Evolutionary conservation across 106 monocot species (phyloP).

Genomic region (Acanthochlamys bracteata): DNA sequence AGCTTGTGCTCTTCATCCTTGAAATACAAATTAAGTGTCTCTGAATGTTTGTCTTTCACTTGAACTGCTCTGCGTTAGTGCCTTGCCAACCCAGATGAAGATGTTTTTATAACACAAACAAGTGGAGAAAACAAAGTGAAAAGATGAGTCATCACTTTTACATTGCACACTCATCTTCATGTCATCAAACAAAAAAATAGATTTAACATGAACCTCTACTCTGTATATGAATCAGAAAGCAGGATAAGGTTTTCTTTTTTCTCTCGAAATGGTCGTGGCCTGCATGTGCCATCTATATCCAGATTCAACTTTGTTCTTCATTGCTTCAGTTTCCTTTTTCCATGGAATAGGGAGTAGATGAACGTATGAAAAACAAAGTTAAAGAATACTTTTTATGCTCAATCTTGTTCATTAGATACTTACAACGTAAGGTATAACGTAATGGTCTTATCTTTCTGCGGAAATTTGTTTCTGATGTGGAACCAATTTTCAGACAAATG

Average conservation of each 20-base stretch:
- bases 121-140: not conserved
- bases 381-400: too few relatives aligned
- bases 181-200: slow-evolving; percentile 4
- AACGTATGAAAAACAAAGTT: too few relatives aligned
- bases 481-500: too few relatives aligned
- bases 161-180: slow-evolving; percentile 8
- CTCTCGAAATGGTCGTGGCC: not conserved
- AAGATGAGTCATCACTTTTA: not conserved
- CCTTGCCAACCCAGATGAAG: too few relatives aligned
- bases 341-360: not conserved
- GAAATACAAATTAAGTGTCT: not conserved
- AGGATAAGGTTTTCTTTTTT: not conserved
- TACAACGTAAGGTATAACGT: too few relatives aligned
- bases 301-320: not conserved
- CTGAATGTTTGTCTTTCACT: not conserved
- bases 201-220: not conserved
- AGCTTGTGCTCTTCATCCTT: slow-evolving; percentile 16
- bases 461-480: too few relatives aligned
- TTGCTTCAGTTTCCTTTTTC: not conserved
- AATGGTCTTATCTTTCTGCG: too few relatives aligned
- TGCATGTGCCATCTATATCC: not conserved
- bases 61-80: not conserved
- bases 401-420: too few relatives aligned
- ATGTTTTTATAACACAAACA: not conserved
- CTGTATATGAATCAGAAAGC: too few relatives aligned